A percentile compares a stretch with the other conserved stretches of the same genome.
These are phyloP conservation scores for Boletus patriciae DNA, from an alignment of 768 basidiomycete genomes.

Conservation along the genomic window DNA sequence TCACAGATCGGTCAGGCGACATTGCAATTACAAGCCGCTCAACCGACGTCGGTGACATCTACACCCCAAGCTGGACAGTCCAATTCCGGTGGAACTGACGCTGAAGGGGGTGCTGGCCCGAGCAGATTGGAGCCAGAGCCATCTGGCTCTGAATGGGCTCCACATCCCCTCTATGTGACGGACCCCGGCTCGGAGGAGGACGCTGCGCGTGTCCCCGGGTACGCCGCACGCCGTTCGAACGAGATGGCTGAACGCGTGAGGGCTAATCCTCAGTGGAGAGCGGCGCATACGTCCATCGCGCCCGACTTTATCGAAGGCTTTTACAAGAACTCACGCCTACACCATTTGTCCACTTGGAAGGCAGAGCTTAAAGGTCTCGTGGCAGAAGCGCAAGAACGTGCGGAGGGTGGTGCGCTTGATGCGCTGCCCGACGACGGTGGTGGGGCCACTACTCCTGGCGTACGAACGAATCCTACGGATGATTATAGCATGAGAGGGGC, in stretches of 20 bases:
- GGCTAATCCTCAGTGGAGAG: conserved; percentile 82
- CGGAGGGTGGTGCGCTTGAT: conserved; percentile 42
- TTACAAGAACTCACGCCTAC: conserved; percentile 85
- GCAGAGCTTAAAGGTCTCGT: conserved; percentile 82
- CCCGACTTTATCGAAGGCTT: conserved; percentile 86
- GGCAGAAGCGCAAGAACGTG: conserved; percentile 71
- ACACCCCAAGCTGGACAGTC: background rate
- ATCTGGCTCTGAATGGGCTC: conserved; percentile 8
- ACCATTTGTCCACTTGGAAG: conserved; percentile 91
- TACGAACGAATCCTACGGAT: background rate
- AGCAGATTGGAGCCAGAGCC: background rate
- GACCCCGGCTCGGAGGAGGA: conserved; percentile 45
- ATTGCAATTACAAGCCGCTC: conserved; percentile 10
- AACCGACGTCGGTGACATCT: conserved; percentile 3
- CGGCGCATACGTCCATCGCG: conserved; percentile 82
- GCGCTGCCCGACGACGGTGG: background rate
- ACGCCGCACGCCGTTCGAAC: conserved; percentile 71
- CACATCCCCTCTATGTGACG: conserved; percentile 37
- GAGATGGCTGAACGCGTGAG: conserved; percentile 74
- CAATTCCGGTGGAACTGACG: background rate
- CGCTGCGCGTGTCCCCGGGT: conserved; percentile 52
- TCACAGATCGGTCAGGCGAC: conserved; percentile 23
- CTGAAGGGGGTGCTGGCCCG: background rate
- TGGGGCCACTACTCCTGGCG: background rate
- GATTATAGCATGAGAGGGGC: conserved; percentile 55